phyloP scores from a whole-genome alignment of 1,284 basidiomycete genomes.

The Puccinia coronata region DNA sequence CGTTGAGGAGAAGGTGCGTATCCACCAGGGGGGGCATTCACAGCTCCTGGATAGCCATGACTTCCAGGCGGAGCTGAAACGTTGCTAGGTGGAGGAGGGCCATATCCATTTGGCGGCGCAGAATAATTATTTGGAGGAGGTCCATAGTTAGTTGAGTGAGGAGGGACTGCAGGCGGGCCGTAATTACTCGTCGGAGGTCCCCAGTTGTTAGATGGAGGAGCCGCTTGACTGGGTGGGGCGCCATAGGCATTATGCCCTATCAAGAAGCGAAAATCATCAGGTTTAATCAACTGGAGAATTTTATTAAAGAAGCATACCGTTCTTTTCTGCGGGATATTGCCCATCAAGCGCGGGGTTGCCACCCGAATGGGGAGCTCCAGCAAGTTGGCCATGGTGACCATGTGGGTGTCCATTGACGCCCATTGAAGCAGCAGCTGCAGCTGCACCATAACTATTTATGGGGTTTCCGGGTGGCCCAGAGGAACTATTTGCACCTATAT shows the following conservation, averaged over 20 bases:
- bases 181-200: slow-evolving; percentile 13
- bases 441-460: background rate
- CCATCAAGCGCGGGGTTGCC: background rate
- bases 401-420: background rate
- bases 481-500: background rate
- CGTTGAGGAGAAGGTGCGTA: slow-evolving; percentile 20
- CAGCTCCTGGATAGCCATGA: background rate
- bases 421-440: background rate
- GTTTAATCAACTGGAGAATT: background rate
- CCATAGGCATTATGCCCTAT: background rate
- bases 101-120: background rate
- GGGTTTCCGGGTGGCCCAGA: slow-evolving; percentile 19
- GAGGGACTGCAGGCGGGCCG: background rate
- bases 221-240: background rate
- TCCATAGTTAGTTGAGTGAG: background rate
- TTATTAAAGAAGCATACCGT: background rate
- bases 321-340: slow-evolving; percentile 3
- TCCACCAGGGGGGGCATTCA: slow-evolving; percentile 27
- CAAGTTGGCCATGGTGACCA: background rate
- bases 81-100: background rate
- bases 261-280: background rate
- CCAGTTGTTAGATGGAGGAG: background rate
- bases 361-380: background rate
- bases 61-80: background rate
- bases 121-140: slow-evolving; percentile 7